phyloP scores from a whole-genome alignment of 2,329 filamentous ascomycete species.

The Tolypocladium cylindrosporum region DNA sequence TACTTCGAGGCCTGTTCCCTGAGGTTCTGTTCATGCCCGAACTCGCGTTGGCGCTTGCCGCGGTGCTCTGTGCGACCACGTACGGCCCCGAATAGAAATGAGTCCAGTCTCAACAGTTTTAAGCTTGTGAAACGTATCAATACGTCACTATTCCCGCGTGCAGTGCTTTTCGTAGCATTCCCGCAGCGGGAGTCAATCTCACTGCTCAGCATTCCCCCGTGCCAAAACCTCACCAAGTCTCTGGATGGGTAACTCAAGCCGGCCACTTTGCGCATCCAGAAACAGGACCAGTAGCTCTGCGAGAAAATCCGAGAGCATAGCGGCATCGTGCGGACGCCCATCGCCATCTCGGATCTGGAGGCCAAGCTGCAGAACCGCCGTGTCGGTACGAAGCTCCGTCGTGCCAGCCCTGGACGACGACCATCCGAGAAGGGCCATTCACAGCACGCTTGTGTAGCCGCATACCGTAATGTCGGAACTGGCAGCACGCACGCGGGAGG shows the following conservation, averaged over 20 bases:
- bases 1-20: not conserved
- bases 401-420: not conserved
- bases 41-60: not conserved
- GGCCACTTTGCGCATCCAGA: no score
- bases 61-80: not conserved
- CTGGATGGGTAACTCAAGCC: no score
- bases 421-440: not conserved
- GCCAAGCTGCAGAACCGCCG: not conserved
- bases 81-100: not conserved
- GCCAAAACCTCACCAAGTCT: not conserved
- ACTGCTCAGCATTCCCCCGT: not conserved
- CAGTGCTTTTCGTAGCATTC: not conserved
- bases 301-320: not conserved
- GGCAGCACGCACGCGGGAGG: not conserved
- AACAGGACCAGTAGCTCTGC: not conserved
- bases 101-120: not conserved
- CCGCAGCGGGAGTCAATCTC: not conserved
- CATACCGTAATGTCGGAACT: not conserved
- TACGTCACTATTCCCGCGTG: not conserved
- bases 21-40: not conserved
- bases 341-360: not conserved
- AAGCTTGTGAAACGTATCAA: not conserved
- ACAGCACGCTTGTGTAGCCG: not conserved
- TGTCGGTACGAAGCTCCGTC: no score
- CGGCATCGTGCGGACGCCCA: not conserved